These are phyloP conservation scores for Lasiosphaeris hirsuta DNA, from an alignment of 495 filamentous ascomycete species.

Conservation along the genomic window DNA sequence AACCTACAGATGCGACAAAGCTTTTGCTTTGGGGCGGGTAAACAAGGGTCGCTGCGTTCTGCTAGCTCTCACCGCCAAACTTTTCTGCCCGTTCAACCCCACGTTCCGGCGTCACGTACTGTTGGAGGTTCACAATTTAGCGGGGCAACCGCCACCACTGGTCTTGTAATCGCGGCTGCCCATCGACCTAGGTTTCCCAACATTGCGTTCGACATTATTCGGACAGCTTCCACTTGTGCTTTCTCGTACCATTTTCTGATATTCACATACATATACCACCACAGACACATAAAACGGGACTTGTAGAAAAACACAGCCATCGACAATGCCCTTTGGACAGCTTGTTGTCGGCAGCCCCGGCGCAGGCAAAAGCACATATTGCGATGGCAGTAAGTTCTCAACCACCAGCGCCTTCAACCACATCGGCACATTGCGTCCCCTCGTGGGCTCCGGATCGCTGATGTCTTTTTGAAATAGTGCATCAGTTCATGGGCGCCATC, in stretches of 20 bases:
- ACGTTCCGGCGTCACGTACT: slow-evolving; percentile 6
- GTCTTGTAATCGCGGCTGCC: background rate
- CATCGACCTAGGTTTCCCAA: no score
- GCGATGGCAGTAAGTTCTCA: slow-evolving; percentile 70
- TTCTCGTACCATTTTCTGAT: background rate
- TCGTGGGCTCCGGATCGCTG: background rate
- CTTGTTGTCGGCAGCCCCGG: slow-evolving; percentile 91
- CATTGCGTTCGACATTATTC: background rate
- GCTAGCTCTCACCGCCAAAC: slow-evolving; percentile 10
- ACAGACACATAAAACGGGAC: no score
- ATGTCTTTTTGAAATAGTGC: slow-evolving; percentile 50
- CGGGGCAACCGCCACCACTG: slow-evolving; percentile 1
- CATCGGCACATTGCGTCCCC: background rate
- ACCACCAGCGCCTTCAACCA: no score
- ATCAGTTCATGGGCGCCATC: slow-evolving; percentile 94
- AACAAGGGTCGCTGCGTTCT: slow-evolving; percentile 12
- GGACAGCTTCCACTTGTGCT: background rate
- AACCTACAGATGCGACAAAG: slow-evolving; percentile 3
- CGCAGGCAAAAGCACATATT: slow-evolving; percentile 94
- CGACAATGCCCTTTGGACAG: slow-evolving; percentile 55
- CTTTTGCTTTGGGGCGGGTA: slow-evolving; percentile 5
- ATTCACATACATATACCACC: no score
- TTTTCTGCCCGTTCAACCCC: slow-evolving; percentile 6
- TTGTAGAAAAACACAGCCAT: slow-evolving; percentile 3
- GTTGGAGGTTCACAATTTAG: slow-evolving; percentile 2